Evolutionary conservation across 768 basidiomycete species (phyloP), one percentile per base, ranked within the genome.

Genomic region (Leucocoprinus birnbaumii): DNA sequence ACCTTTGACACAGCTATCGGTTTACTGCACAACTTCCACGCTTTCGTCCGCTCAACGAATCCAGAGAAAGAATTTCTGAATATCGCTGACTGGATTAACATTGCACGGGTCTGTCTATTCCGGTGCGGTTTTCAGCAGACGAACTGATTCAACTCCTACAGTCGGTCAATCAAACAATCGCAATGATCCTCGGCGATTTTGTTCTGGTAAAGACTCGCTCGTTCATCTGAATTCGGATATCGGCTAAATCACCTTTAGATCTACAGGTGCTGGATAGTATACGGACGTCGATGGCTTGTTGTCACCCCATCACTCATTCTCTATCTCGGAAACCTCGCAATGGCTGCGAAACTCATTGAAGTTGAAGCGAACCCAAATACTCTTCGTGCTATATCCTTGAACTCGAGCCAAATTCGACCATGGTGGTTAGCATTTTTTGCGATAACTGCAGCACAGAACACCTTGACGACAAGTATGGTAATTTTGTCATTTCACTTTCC

Each of bases 161-260:
- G 54, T 43, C 54, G 5, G 54, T 55, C 19, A 49, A 55, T 35
- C 47, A 55, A 24, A 40, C 49, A 14, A 34, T 55, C 13, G 54
- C 54, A 7, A 49, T 49, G 47, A 41, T 55, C 26, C 38, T 55
- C n/a, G 54, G 54, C 40, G 54, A 55, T 25, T 55, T 55, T 35
- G 48, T 55, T 26, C 38, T 55, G 54, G 54, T 55, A 48, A n/a
- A n/a, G n/a, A n/a, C n/a, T n/a, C n/a, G n/a, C n/a, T n/a, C n/a
- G n/a, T n/a, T n/a, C n/a, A n/a, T n/a, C n/a, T n/a, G n/a, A n/a
- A n/a, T n/a, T n/a, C n/a, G n/a, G n/a, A n/a, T n/a, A 31, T 31
- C 11, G 31, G 5, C 31, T 31, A 5, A 31, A 11, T 11, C 31
- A 31, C 5, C 11, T 31, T 11, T 24, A 45, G 43, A 22, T 45